phyloP scores from a whole-genome alignment of 2,329 filamentous ascomycete genomes.

The Colletotrichum sublineola region DNA sequence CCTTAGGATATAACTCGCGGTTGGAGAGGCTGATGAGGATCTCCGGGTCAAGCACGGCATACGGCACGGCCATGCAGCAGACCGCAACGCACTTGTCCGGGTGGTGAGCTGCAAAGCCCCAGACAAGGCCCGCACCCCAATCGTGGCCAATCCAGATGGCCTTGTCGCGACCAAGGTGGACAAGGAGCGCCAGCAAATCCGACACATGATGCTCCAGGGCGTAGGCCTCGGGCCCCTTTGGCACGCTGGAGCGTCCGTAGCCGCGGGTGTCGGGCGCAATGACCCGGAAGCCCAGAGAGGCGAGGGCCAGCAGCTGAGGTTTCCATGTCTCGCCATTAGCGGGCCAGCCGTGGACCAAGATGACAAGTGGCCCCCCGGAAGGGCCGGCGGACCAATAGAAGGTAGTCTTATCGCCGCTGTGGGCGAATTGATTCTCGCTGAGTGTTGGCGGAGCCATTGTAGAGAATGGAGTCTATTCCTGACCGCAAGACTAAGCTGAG shows the following conservation, averaged over 20 bases:
- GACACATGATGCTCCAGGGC: conserved; percentile 49
- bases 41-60: conserved; percentile 55
- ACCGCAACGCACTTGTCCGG: conserved; percentile 47
- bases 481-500: background rate
- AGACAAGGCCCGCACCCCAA: conserved; percentile 52
- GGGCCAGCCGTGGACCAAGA: conserved; percentile 55
- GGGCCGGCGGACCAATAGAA: conserved; percentile 50
- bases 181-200: conserved; percentile 52
- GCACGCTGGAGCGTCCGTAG: conserved; percentile 53
- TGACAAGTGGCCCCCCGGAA: conserved; percentile 46
- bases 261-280: conserved; percentile 53
- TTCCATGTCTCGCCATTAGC: conserved; percentile 52
- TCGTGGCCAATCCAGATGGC: conserved; percentile 65
- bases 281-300: conserved; percentile 49
- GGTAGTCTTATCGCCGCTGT: conserved; percentile 47
- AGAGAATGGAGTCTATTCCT: background rate
- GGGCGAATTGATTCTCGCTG: conserved; percentile 31
- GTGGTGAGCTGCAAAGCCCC: conserved; percentile 47
- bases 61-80: conserved; percentile 54
- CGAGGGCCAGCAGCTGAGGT: conserved; percentile 48
- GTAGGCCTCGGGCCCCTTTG: conserved; percentile 48
- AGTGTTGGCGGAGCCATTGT: conserved; percentile 17
- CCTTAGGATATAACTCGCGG: conserved; percentile 59
- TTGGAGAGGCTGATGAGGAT: conserved; percentile 53
- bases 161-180: conserved; percentile 48